Percentiles rank a stretch among this genome's conserved stretches.
These are phyloP conservation scores for Botrytis byssoidea DNA, from an alignment of 2,329 filamentous ascomycete species.

Conservation along the genomic window DNA sequence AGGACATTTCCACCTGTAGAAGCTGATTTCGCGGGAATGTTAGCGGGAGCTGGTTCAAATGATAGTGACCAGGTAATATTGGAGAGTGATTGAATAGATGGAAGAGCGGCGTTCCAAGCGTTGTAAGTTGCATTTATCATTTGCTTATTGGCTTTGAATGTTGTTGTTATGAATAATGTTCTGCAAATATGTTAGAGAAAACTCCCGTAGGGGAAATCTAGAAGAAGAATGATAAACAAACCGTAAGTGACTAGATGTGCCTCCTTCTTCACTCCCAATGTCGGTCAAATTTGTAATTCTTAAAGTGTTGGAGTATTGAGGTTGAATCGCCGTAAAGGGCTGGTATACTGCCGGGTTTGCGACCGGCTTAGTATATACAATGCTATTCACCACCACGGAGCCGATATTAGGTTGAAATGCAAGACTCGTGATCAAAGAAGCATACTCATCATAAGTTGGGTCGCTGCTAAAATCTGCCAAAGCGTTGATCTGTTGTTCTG, in stretches of 20 bases:
- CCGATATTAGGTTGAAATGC: neutral
- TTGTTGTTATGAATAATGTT: neutral
- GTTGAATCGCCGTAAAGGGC: conserved; percentile 18
- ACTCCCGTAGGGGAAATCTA: neutral
- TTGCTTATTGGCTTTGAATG: neutral
- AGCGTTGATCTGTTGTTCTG: neutral
- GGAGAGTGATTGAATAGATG: neutral
- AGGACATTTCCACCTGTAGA: conserved; percentile 11
- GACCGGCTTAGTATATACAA: conserved; percentile 6
- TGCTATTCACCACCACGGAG: neutral
- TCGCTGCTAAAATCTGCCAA: conserved; percentile 7
- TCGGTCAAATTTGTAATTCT: neutral
- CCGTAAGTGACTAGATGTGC: neutral
- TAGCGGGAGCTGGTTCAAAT: neutral
- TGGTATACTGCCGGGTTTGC: conserved; percentile 1
- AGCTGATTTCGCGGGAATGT: conserved; percentile 2
- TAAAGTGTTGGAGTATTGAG: neutral
- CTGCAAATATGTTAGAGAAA: neutral
- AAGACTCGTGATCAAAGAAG: conserved; percentile 11
- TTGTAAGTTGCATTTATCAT: neutral
- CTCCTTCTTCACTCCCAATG: neutral
- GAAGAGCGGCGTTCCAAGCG: neutral
- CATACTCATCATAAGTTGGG: conserved; percentile 2
- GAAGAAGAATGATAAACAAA: neutral
- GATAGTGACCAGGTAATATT: neutral